phyloP scores from a whole-genome alignment of 177 flowering plant genomes.

The Vitis hybrid region DNA sequence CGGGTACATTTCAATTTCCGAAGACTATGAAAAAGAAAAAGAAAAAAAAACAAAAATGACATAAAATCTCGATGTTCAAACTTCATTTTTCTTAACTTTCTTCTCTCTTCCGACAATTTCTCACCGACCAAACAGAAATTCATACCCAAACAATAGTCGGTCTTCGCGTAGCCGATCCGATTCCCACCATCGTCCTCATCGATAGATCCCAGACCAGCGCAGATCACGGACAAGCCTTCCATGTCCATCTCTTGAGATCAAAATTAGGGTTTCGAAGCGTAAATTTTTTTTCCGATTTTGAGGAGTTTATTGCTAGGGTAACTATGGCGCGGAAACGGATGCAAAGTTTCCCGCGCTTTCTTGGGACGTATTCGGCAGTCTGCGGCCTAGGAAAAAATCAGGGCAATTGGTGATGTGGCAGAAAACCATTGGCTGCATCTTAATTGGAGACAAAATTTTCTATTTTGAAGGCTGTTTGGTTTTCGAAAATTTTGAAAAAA shows the following conservation, averaged over 20 bases:
- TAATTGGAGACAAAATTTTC: no score
- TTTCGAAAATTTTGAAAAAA: no score
- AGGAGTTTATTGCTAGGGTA: slow-evolving; percentile 5
- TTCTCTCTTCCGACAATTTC: neutral
- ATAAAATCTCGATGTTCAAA: neutral
- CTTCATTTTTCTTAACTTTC: no score
- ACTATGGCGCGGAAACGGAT: slow-evolving; percentile 17
- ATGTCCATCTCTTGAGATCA: slow-evolving; percentile 32
- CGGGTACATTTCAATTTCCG: neutral
- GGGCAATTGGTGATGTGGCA: no score
- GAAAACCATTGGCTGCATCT: no score
- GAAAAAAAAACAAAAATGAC: neutral
- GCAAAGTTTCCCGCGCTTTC: slow-evolving; percentile 37
- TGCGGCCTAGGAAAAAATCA: no score
- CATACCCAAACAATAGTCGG: slow-evolving; percentile 63
- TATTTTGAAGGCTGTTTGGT: no score
- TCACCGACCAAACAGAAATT: neutral
- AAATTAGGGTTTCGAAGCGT: slow-evolving; percentile 16
- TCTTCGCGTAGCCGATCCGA: slow-evolving; percentile 52
- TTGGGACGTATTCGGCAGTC: no score
- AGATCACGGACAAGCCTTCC: slow-evolving; percentile 69
- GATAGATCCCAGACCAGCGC: slow-evolving; percentile 64
- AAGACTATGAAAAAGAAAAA: neutral
- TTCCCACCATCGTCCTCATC: slow-evolving; percentile 62
- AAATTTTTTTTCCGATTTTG: neutral